Evolutionary conservation across 2,329 filamentous ascomycete species (phyloP).

Genomic region (Penicillium sp.): DNA sequence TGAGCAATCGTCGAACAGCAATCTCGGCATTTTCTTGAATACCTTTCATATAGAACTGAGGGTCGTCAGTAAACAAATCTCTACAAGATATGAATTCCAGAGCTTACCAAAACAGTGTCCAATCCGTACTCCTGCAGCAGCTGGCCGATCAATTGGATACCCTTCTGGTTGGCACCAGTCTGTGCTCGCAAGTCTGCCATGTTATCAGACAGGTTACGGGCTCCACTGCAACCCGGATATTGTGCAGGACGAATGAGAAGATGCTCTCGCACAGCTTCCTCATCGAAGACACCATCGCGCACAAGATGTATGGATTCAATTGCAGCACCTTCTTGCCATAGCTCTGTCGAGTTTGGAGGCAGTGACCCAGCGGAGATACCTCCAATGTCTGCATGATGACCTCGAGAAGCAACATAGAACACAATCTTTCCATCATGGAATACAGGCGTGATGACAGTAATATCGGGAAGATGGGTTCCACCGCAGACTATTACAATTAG

Average conservation of each 20-base stretch:
- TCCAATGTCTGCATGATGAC: conserved; percentile 56
- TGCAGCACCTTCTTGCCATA: conserved; percentile 54
- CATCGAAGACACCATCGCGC: conserved; percentile 50
- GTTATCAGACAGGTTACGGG: conserved; percentile 48
- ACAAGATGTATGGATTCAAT: conserved; percentile 64
- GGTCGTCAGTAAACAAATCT: neutral
- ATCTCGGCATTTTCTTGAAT: conserved; percentile 34
- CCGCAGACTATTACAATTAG: conserved; percentile 67
- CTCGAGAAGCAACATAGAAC: conserved; percentile 73
- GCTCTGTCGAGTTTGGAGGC: conserved; percentile 35
- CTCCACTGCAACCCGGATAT: conserved; percentile 69
- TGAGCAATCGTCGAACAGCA: conserved; percentile 29
- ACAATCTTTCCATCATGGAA: conserved; percentile 69
- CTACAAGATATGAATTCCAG: neutral
- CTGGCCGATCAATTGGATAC: conserved; percentile 29
- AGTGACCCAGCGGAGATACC: conserved; percentile 25
- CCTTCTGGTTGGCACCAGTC: conserved; percentile 29
- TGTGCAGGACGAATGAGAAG: conserved; percentile 66
- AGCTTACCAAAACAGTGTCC: conserved; percentile 19
- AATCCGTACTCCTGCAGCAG: conserved; percentile 29
- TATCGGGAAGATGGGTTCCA: conserved; percentile 74
- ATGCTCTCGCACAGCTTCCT: conserved; percentile 44
- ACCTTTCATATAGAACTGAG: conserved; percentile 34
- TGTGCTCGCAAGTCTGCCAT: conserved; percentile 42
- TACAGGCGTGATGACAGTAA: conserved; percentile 71